These are phyloP conservation scores for Tetraselmis striata DNA, from an alignment of 139 green algal species.

Conservation along the genomic window DNA sequence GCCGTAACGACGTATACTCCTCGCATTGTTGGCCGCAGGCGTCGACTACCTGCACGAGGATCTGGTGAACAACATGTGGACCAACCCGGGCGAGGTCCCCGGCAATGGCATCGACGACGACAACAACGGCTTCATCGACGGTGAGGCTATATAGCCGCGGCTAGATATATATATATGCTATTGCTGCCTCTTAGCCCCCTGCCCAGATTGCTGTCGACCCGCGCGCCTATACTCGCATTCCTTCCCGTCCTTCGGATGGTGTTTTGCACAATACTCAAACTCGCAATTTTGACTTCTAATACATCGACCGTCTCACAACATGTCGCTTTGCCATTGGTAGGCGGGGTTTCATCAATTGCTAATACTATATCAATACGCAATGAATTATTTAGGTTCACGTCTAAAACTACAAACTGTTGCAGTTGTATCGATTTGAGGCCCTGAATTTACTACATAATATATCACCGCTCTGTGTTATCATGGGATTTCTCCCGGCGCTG, in stretches of 20 bases:
- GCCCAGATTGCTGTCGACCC: not conserved
- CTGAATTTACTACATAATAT: no score
- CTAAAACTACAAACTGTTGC: not conserved
- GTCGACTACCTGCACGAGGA: slow-evolving; percentile 52
- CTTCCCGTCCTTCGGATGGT: not conserved
- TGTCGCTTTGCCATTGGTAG: no score
- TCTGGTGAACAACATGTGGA: slow-evolving; percentile 48
- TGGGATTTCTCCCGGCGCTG: no score
- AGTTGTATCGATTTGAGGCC: not conserved
- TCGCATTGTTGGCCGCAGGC: slow-evolving; percentile 16
- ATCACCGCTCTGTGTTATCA: no score
- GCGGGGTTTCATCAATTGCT: no score
- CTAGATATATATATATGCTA: not conserved
- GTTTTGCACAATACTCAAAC: not conserved
- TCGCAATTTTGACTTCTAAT: not conserved
- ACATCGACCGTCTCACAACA: no score
- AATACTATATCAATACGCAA: not conserved
- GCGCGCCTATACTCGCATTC: not conserved
- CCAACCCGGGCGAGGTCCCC: slow-evolving; percentile 29
- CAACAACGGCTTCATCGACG: slow-evolving; percentile 39
- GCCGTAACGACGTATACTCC: not conserved
- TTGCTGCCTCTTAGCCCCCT: no score
- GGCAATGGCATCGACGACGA: slow-evolving; percentile 53
- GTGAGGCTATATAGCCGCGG: not conserved
- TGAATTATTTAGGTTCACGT: not conserved